Evolutionary conservation across 768 basidiomycete species (phyloP), one percentile per base, ranked within the genome.

Genomic region (Collybia sp.): DNA sequence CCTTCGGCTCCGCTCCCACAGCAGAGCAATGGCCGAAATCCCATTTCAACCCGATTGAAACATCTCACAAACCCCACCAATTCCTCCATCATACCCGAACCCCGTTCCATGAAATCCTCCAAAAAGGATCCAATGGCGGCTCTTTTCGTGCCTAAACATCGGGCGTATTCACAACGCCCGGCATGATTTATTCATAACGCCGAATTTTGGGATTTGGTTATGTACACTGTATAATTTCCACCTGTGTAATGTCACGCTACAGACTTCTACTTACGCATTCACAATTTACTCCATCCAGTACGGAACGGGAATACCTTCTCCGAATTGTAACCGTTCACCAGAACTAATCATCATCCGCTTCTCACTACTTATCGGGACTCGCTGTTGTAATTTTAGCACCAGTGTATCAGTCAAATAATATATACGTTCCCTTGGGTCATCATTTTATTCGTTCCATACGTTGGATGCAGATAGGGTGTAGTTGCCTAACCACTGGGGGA

Each of bases 71-170:
- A 42, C 42, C 32, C 41, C 47, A 50, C 33, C 38, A 34, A 50
- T 45, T 48, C 17, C 36, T 46, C 58, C 38, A 42, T 36, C 31
- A 12, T 45, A 32, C 40, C 58, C 12, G 60, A 68, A 40, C 34
- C 62, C 35, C 63, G 64, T 25, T 62, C 66, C 17, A 54, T 65
- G 43, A 75, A 71, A 55, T 46, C 67, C 30, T 62, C 68, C 10
- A 52, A 65, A 48, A 86, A 73, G 63, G 79, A 86, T 59, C 82
- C 80, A 17, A 79, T 80, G 77, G 65, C 69, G 42, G 65, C 67
- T 54, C 58, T 77, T 46, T 90, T 90, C 63, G 82, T 89, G 62
- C 87, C 87, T 43, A 89, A 87, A 63, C 84, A 82, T 51, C 82
- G 83, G 48, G 72, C 79, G 17, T 65, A 79, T 55, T 79, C 79